Evolutionary conservation across 2,329 filamentous ascomycete species (phyloP), one percentile per base, ranked within the genome.

Genomic region (Penicillium olsonii): DNA sequence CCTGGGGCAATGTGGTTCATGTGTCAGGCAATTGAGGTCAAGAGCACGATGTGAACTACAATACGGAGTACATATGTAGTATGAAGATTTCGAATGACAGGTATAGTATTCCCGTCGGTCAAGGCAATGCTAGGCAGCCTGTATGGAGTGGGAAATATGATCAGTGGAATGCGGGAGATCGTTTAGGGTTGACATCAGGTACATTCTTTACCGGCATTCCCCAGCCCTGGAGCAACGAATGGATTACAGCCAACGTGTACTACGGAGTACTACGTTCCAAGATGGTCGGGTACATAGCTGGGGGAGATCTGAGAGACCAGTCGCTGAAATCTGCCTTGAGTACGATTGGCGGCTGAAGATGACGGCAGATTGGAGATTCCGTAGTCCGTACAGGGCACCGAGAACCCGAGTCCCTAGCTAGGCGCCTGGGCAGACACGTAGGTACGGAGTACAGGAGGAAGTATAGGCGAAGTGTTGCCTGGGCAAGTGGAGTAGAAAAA

Each of bases 311-410:
- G 9, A 11, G n/a, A n/a, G n/a, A 35, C 46, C 40, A 48, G n/a
- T 44, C 41, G 44, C 43, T 42, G 31, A 44, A 48, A 48, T 50
- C 35, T 41, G 15, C 37, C 29, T 29, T 50, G 47, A 50, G 45
- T 45, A 17, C 48, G 19, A 61, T 60, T 61, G 55, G 59, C 20
- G 24, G 44, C 54, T 52, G 49, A 51, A 39, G 47, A 31, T 31
- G 29, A 31, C 29, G 29, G 29, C 14, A 31, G 8, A 11, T 8
- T 24, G 22, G 22, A 8, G 5, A 24, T 8, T n/a, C n/a, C n/a
- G n/a, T n/a, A n/a, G 8, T 24, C 22, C 22, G 22, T 24, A 24
- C 22, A 24, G 22, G 22, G 22, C 8, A 24, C 22, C 4, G 4
- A 24, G 8, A 8, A 24, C 22, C 22, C 22, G 22, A 24, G 22